Evolutionary conservation across 2,329 filamentous ascomycete genomes (phyloP).

Genomic region (Laburnicola sp.): DNA sequence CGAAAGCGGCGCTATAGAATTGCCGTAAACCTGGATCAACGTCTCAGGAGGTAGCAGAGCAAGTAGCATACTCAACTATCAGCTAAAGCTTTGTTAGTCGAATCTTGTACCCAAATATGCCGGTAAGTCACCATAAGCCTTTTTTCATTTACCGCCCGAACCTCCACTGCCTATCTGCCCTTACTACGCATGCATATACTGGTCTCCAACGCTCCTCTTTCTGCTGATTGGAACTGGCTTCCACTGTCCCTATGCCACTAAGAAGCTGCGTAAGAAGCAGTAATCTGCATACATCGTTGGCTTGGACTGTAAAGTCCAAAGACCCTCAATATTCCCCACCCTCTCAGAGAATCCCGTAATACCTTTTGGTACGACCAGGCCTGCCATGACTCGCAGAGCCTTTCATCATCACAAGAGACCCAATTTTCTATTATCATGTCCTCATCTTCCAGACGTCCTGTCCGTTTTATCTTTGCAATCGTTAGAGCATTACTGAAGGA

Average conservation of each 20-base stretch:
- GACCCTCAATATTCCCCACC: constrained; percentile 2
- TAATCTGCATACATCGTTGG: constrained; percentile 17
- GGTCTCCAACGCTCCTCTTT: too few species aligned
- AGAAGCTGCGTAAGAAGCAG: constrained; percentile 17
- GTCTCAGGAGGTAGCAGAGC: neutral
- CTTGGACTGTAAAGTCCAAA: constrained; percentile 6
- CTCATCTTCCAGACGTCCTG: constrained; percentile 36
- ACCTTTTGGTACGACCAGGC: constrained; percentile 1
- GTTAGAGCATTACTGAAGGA: constrained; percentile 31
- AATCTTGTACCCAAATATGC: constrained; percentile 25
- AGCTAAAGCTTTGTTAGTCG: constrained; percentile 13
- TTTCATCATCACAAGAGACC: constrained; percentile 32
- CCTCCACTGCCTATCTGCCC: neutral
- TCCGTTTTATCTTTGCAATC: constrained; percentile 30
- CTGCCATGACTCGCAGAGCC: constrained; percentile 13
- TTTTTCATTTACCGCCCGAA: constrained; percentile 16
- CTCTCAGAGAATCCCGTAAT: neutral
- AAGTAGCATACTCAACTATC: neutral
- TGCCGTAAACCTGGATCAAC: constrained; percentile 8
- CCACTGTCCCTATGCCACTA: constrained; percentile 9
- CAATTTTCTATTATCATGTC: constrained; percentile 24
- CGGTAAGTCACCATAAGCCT: constrained; percentile 26
- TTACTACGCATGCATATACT: neutral
- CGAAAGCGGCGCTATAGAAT: constrained; percentile 12
- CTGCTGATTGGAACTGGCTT: constrained; percentile 18